A percentile compares a stretch with the other conserved stretches of the same genome.
Evolutionary conservation across 345 rosid species (phyloP).

Genomic region (Eucalyptus virginea): DNA sequence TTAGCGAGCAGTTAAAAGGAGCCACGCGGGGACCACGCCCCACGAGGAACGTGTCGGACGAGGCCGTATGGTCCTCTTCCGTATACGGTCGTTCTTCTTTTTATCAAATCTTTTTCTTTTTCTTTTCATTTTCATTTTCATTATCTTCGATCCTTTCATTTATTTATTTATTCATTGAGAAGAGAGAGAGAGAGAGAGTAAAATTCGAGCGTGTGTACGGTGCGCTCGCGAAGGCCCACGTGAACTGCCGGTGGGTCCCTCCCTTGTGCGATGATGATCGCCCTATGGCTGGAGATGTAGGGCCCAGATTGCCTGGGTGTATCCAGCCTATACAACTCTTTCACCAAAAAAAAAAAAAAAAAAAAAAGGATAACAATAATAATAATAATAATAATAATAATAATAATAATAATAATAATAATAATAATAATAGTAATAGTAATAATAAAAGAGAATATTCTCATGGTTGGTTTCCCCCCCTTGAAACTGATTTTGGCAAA

Average conservation of each 20-base stretch:
- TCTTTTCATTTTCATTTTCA: background rate
- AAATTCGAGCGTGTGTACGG: background rate
- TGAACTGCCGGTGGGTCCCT: background rate
- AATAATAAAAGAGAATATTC: background rate
- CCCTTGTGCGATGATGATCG: background rate
- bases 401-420: background rate
- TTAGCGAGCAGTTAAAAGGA: background rate
- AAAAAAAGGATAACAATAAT: no score
- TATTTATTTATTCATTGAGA: background rate
- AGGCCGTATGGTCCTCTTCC: slow-evolving; percentile 70
- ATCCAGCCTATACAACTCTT: background rate
- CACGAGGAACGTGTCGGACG: slow-evolving; percentile 21
- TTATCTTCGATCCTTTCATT: background rate
- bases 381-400: background rate
- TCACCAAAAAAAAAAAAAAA: no score
- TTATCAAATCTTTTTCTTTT: background rate
- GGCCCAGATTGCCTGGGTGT: background rate
- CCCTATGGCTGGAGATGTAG: background rate
- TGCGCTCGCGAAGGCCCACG: background rate
- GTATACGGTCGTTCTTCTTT: slow-evolving; percentile 35
- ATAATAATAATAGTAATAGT: background rate
- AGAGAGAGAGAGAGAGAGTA: background rate
- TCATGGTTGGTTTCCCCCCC: background rate
- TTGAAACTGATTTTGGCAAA: background rate
- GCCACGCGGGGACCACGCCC: slow-evolving; percentile 2